Percentiles rank a stretch among this genome's conserved stretches.
These are phyloP conservation scores for Circinella umbellata DNA, from an alignment of 371 early-diverging fungal species.

Conservation along the genomic window DNA sequence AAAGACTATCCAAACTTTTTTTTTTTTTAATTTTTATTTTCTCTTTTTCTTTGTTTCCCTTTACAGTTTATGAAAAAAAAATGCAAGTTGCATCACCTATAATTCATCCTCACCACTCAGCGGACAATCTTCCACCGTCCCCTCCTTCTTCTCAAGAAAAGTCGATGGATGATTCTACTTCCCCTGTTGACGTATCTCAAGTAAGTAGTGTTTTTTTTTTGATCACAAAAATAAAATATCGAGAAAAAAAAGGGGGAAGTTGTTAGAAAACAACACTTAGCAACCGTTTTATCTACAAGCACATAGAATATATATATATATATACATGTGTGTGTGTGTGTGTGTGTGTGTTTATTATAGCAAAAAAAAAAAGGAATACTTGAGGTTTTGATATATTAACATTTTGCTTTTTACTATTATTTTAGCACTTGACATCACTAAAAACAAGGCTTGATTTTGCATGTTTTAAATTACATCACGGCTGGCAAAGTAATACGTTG, in stretches of 20 bases:
- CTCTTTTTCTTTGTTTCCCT: neutral
- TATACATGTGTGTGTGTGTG: no score
- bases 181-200: constrained; percentile 19
- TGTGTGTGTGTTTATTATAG: no score
- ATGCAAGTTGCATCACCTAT: constrained; percentile 3
- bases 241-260: no score
- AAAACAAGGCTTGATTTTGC: constrained; percentile 44
- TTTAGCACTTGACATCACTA: constrained; percentile 32
- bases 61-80: neutral
- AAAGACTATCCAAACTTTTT: no score
- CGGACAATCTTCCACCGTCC: neutral
- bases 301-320: no score
- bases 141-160: constrained; percentile 8
- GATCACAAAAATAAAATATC: no score
- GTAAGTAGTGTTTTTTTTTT: constrained; percentile 16
- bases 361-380: no score
- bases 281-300: neutral
- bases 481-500: constrained; percentile 44
- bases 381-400: neutral
- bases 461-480: constrained; percentile 44
- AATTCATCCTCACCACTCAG: neutral
- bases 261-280: no score
- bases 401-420: neutral
- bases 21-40: no score
- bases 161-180: neutral